Evolutionary conservation across 306 rosid genomes (phyloP).

Genomic region (Fragaria iinumae): DNA sequence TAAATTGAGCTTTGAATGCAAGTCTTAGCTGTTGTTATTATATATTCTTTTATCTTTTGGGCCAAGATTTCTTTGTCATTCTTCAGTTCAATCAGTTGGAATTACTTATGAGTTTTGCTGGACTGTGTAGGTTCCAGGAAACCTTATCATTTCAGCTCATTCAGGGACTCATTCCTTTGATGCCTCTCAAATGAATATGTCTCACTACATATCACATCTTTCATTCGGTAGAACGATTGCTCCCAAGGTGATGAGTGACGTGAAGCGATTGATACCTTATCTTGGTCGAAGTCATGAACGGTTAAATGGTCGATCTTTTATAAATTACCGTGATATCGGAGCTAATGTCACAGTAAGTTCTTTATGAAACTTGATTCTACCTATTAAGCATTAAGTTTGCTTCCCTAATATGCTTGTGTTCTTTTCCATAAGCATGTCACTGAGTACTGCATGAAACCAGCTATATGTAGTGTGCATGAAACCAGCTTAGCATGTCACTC

Average conservation of each 20-base stretch:
- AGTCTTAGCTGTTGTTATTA: background rate
- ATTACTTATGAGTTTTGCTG: conserved; percentile 13
- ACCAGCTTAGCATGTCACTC: too few species aligned
- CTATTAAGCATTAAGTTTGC: conserved; percentile 1
- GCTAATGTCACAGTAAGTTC: conserved; percentile 91
- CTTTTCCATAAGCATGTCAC: background rate
- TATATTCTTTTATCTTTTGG: background rate
- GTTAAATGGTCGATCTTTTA: conserved; percentile 76
- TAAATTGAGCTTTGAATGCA: background rate
- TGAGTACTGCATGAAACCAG: background rate
- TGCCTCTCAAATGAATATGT: conserved; percentile 94
- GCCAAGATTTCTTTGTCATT: background rate
- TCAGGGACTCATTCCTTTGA: conserved; percentile 93
- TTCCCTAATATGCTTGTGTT: conserved; percentile 17
- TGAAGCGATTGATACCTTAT: conserved; percentile 72
- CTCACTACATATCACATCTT: conserved; percentile 76
- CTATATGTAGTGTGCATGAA: background rate
- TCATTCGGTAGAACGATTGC: conserved; percentile 71
- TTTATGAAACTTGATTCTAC: conserved; percentile 11
- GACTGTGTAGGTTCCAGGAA: conserved; percentile 87
- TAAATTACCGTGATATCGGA: conserved; percentile 60
- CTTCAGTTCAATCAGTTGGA: background rate
- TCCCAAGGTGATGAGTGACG: conserved; percentile 63
- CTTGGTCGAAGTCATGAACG: conserved; percentile 82
- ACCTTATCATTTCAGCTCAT: conserved; percentile 73